These are phyloP conservation scores for Pythium phragmitis DNA, from an alignment of 352 stramenopile genomes.

Conservation along the genomic window DNA sequence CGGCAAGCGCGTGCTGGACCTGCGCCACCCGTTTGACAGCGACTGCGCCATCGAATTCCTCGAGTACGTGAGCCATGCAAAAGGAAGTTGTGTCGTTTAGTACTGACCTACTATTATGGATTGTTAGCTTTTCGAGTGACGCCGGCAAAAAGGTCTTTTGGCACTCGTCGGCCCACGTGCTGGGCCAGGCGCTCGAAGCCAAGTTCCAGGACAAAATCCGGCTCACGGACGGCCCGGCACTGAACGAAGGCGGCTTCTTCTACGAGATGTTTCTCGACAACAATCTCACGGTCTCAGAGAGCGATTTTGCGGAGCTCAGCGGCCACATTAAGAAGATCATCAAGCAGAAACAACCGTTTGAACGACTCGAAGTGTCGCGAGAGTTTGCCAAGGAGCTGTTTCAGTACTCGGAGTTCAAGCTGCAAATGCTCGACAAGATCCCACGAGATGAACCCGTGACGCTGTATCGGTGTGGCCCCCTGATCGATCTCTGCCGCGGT, in stretches of 20 bases:
- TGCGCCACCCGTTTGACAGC: constrained; percentile 42
- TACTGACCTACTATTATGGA: background rate
- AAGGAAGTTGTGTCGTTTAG: background rate
- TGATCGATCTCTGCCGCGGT: constrained; percentile 97
- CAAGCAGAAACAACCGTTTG: constrained; percentile 91
- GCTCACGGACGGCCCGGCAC: constrained; percentile 91
- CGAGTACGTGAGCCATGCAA: constrained; percentile 39
- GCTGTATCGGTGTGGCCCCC: constrained; percentile 96
- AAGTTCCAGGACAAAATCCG: constrained; percentile 97
- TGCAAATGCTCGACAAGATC: constrained; percentile 97
- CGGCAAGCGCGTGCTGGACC: constrained; percentile 47
- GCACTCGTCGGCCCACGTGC: constrained; percentile 99
- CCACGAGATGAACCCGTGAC: constrained; percentile 91
- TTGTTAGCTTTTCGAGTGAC: constrained; percentile 57
- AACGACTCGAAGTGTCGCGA: constrained; percentile 86
- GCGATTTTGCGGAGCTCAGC: constrained; percentile 78
- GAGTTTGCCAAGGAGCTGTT: constrained; percentile 92
- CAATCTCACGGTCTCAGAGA: constrained; percentile 64
- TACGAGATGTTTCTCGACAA: constrained; percentile 92
- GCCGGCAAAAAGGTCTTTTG: constrained; percentile 92
- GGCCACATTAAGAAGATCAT: constrained; percentile 95
- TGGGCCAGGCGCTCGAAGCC: constrained; percentile 96
- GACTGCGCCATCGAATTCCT: constrained; percentile 55
- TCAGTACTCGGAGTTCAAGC: constrained; percentile 95
- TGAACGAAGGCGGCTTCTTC: constrained; percentile 98